Base-by-base conservation (phyloP, 495 filamentous ascomycete species). In the Penicillium turbatum region DNA sequence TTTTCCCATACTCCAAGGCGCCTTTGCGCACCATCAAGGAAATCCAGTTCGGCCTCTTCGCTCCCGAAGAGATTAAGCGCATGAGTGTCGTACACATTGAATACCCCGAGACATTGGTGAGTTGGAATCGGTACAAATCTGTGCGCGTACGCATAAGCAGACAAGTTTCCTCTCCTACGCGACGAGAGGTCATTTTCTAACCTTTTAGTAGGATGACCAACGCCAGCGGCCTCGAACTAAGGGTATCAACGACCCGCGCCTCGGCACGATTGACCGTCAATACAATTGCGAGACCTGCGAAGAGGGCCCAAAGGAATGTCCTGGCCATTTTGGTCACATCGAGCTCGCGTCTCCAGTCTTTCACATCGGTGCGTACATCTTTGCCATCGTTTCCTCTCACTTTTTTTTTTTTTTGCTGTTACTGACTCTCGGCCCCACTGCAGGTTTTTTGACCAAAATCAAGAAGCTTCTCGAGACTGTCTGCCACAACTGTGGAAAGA, bases 381-480 rank as follows among this genome's bases (percentile, higher is more conserved):
- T 61, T 38, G 32, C 13, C 88, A 43, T 24, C 10, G 17, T 12
- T 24, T 46, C 24, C 16, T 27, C 9, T n/a, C 15, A 4, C 13
- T 5, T 13, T 34, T 17, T 5, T 13, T 34, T n/a, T 24, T 40
- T 43, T 34, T 8, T 17, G 40, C 21, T 36, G 24, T 55, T 52
- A 52, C 71, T 79, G 54, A 80, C 67, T 52, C 51, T 50, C 30
- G 40, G 34, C 6, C 3, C 49, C n/a, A 36, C 12, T 53, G 10
- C 59, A 88, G 86, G 93, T 57, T 98, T 96, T 72, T 84, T 99
- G 72, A 91, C 86, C 58, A 96, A 97, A 73, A 90, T 92, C 63
- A 97, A 99, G 82, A 97, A 96, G 77, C 77, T 99, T 53, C 79
- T 99, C 59, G 93, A 99, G 80, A 90, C 88, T 30, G 92, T 97